phyloP scores from a whole-genome alignment of 2,329 filamentous ascomycete species.

The Aureobasidium sp. region DNA sequence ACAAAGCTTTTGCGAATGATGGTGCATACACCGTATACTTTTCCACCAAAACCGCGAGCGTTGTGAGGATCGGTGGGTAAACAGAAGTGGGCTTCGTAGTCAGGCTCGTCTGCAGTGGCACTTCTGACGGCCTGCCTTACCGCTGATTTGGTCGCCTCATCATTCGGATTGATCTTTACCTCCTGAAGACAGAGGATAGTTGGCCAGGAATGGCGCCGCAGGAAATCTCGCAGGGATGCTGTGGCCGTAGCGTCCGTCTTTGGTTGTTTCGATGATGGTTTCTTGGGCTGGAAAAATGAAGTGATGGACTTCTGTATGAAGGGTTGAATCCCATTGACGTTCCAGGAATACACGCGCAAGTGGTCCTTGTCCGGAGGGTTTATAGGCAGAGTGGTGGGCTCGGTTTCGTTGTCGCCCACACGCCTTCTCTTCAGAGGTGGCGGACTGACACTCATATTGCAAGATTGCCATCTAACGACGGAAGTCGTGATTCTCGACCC shows the following conservation, averaged over 20 bases:
- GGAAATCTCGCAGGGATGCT: constrained; percentile 35
- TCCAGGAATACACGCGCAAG: constrained; percentile 42
- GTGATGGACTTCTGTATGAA: constrained; percentile 37
- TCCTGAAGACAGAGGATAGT: constrained; percentile 43
- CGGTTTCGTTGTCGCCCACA: background rate
- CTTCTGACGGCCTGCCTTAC: constrained; percentile 34
- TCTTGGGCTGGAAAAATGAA: constrained; percentile 30
- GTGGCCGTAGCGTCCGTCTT: background rate
- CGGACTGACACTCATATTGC: constrained; percentile 23
- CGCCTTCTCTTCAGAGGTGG: constrained; percentile 27
- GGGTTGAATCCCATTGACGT: constrained; percentile 42
- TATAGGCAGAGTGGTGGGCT: background rate
- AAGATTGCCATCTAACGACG: too few relatives aligned
- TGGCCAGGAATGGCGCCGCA: constrained; percentile 41
- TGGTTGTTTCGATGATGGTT: background rate
- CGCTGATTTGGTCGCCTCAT: constrained; percentile 33
- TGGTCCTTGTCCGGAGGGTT: background rate
- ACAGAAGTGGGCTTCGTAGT: constrained; percentile 40
- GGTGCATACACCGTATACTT: constrained; percentile 47
- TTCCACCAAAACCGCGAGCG: constrained; percentile 43
- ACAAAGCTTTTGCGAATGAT: constrained; percentile 42
- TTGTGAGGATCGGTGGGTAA: constrained; percentile 46
- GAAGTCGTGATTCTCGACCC: background rate
- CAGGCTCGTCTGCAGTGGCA: constrained; percentile 25
- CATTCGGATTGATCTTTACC: constrained; percentile 41